phyloP scores from a whole-genome alignment of 352 stramenopile species.

The Pythium folliculosum region DNA sequence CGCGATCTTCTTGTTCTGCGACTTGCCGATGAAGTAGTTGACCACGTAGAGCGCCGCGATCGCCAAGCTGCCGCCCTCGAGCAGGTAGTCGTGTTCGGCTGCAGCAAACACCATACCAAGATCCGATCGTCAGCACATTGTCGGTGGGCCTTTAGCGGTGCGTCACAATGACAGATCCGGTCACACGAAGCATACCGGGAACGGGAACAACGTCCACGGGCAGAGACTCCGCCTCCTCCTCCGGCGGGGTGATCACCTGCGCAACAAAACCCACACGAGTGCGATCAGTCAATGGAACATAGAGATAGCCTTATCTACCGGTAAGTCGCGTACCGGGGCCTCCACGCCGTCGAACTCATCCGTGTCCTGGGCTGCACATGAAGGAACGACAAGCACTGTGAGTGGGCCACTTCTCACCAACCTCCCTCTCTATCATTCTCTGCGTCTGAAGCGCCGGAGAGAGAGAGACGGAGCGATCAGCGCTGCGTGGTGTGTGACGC shows the following conservation, averaged over 20 bases:
- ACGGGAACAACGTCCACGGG: slow-evolving; percentile 3
- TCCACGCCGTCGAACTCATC: slow-evolving; percentile 37
- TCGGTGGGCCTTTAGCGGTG: not conserved
- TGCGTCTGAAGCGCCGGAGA: too few species aligned
- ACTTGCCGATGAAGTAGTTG: slow-evolving; percentile 66
- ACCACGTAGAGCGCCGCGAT: slow-evolving; percentile 53
- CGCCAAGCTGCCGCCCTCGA: slow-evolving; percentile 52
- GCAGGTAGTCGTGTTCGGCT: slow-evolving; percentile 33
- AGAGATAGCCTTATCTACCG: not conserved
- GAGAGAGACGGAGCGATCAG: too few species aligned
- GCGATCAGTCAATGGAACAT: not conserved
- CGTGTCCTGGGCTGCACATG: slow-evolving; percentile 24
- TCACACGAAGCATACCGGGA: slow-evolving; percentile 1
- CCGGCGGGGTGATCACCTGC: slow-evolving; percentile 23
- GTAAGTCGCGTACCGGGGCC: slow-evolving; percentile 14
- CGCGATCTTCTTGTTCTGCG: slow-evolving; percentile 64
- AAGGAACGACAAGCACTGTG: not conserved
- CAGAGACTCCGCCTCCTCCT: slow-evolving; percentile 8
- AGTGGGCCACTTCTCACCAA: not conserved
- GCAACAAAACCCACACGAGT: not conserved
- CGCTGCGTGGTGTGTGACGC: too few species aligned
- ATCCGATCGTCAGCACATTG: not conserved
- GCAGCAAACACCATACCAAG: not conserved
- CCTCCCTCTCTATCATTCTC: not conserved
- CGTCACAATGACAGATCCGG: not conserved